A percentile compares a stretch with the other conserved stretches of the same genome.
phyloP scores from a whole-genome alignment of 176 grass and related monocot species.

The Oryza punctata region DNA sequence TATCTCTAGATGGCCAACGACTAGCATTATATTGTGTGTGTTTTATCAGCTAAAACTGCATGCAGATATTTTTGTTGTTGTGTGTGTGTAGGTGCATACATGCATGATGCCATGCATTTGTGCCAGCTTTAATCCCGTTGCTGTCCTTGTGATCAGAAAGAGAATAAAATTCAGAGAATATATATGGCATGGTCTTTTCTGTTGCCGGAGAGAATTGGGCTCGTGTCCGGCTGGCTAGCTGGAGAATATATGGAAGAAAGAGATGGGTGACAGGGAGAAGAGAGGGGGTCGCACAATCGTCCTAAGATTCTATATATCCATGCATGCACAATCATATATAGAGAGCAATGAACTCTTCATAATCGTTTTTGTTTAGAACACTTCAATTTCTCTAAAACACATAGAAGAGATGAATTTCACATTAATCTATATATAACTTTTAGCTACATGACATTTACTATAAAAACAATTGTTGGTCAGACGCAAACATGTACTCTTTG shows the following conservation, averaged over 20 bases:
- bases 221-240: neutral
- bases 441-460: too few relatives aligned
- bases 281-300: neutral
- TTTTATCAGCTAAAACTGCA: neutral
- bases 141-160: neutral
- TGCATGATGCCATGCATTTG: neutral
- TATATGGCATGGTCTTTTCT: neutral
- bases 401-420: too few relatives aligned
- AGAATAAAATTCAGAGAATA: neutral
- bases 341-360: neutral
- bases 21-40: neutral
- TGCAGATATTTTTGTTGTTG: neutral
- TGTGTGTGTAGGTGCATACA: neutral
- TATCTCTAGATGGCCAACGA: neutral
- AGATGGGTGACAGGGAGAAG: neutral
- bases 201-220: neutral
- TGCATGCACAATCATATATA: neutral
- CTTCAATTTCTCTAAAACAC: neutral
- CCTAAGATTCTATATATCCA: constrained; percentile 9
- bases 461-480: too few relatives aligned
- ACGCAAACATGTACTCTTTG: too few relatives aligned
- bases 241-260: constrained; percentile 26
- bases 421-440: too few relatives aligned
- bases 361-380: neutral
- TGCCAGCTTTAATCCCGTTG: neutral